phyloP scores from a whole-genome alignment of 1,284 basidiomycete species.

The Leccinum fuscescens region DNA sequence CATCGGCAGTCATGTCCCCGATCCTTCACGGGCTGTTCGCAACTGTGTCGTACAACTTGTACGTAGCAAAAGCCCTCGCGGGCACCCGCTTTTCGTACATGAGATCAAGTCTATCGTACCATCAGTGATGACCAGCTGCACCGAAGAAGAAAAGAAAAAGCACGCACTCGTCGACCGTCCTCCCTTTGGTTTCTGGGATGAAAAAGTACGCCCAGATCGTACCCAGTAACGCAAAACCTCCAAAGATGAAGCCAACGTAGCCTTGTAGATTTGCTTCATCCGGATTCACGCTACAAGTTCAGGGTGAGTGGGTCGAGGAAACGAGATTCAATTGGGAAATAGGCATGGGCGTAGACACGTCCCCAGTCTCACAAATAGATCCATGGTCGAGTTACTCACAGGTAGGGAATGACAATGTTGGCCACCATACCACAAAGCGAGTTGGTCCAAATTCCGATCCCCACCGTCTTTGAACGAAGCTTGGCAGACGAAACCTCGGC shows the following conservation, averaged over 20 bases:
- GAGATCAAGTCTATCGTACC: conserved; percentile 22
- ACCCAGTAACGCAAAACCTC: conserved; percentile 21
- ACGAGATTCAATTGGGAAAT: not conserved
- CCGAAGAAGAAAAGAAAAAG: not conserved
- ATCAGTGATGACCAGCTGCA: not conserved
- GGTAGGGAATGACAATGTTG: conserved; percentile 29
- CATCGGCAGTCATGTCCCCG: not conserved
- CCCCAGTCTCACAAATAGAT: not conserved
- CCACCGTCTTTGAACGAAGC: conserved; percentile 33
- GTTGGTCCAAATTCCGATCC: conserved; percentile 26
- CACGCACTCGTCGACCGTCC: conserved; percentile 34
- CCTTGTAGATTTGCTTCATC: conserved; percentile 29
- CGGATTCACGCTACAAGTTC: conserved; percentile 23
- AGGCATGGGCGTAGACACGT: not conserved
- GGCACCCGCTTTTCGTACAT: conserved; percentile 25
- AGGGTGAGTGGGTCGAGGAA: not conserved
- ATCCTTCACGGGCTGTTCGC: not conserved
- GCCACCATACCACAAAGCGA: conserved; percentile 24
- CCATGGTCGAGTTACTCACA: conserved; percentile 14
- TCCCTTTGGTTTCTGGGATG: conserved; percentile 30
- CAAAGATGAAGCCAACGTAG: conserved; percentile 35
- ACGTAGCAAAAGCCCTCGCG: conserved; percentile 18
- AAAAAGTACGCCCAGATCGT: conserved; percentile 26
- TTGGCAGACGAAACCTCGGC: conserved; percentile 32
- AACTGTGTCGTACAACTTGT: conserved; percentile 14